Conservation (phyloP, 805 yeast species). For the Starmera dryadoides region DNA sequence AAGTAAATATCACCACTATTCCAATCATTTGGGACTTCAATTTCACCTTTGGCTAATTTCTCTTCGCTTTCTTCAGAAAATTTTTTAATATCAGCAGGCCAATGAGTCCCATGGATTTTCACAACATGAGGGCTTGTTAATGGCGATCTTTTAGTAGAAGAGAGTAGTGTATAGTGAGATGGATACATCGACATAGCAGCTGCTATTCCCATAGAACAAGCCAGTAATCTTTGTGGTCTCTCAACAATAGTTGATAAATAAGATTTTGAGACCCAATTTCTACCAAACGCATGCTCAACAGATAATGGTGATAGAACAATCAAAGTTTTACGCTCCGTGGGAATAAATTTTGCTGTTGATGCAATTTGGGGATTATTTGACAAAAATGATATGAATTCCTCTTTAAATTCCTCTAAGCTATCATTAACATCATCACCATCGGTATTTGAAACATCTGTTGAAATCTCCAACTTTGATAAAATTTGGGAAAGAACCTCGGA, state of each 20-base stretch:
- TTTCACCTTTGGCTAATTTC: slow-evolving; percentile 41
- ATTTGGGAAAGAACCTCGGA: neutral
- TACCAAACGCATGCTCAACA: slow-evolving; percentile 63
- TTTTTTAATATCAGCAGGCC: slow-evolving; percentile 55
- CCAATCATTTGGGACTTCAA: slow-evolving; percentile 81
- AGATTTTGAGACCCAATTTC: slow-evolving; percentile 69
- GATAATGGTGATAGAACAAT: slow-evolving; percentile 65
- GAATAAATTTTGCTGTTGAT: slow-evolving; percentile 23
- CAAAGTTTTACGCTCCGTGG: slow-evolving; percentile 33
- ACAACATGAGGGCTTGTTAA: slow-evolving; percentile 53
- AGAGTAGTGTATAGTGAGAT: slow-evolving; percentile 41
- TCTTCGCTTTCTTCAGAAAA: slow-evolving; percentile 53
- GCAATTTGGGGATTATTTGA: slow-evolving; percentile 30
- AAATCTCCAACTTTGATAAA: neutral
- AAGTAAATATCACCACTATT: slow-evolving; percentile 77
- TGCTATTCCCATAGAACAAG: slow-evolving; percentile 71
- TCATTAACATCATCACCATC: slow-evolving; percentile 5
- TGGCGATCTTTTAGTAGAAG: slow-evolving; percentile 40
- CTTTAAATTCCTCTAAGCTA: slow-evolving; percentile 31
- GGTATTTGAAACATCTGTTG: neutral
- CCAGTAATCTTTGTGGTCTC: slow-evolving; percentile 72
- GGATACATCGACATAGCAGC: slow-evolving; percentile 69
- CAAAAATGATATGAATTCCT: slow-evolving; percentile 37
- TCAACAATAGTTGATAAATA: slow-evolving; percentile 69
- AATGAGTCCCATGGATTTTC: slow-evolving; percentile 64